Base-by-base conservation (phyloP, 2,329 filamentous ascomycete genomes). In the Trichoderma simmonsii region DNA sequence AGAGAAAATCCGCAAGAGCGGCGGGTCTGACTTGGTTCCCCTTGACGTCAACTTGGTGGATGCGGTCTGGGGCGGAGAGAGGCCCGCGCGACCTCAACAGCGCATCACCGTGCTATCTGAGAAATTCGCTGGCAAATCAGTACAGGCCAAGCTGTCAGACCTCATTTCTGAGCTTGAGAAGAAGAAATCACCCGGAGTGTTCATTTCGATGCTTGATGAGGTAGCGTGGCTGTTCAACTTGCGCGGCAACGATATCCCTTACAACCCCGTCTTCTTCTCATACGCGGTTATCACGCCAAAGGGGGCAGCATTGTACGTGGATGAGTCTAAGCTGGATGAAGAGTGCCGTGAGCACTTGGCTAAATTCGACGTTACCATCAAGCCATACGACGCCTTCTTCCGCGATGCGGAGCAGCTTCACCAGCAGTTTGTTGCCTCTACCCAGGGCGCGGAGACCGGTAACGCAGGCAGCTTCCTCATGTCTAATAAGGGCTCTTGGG, bases 181-280 rank as follows among this genome's bases (percentile, higher is more conserved):
- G 86, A 97, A 93, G 83, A 96, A 96, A 79, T 92, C 91, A 6
- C 88, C 91, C 21, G 95, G 93, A 1, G 94, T 98, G 76, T 90
- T 98, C 63, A 89, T 98, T 60, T 98, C 95, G 6, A 95, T 97
- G 91, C 89, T 99, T 57, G 96, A 99, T 78, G 96, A 99, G 82
- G 90, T 98, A 77, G 96, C 96, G 12, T 99, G 96, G 96, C 87
- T 99, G n/a, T 98, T 98, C 85, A 99, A 99, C 82, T 84, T 99
- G 63, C 91, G 96, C 76, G 96, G 96, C 77, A 96, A 88, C 80
- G 96, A 98, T 80, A 98, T 99, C 75, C 93, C 94, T 0, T 99
- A 96, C 84, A 99, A 99, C 79, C 96, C 96, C 0, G 96, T 99
- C 64, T 98, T 99, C 85, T 98, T 98, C 83, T 96, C 95, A 18